Conservation (phyloP, 257 asterid genomes). For the Solanum sejunctum region DNA sequence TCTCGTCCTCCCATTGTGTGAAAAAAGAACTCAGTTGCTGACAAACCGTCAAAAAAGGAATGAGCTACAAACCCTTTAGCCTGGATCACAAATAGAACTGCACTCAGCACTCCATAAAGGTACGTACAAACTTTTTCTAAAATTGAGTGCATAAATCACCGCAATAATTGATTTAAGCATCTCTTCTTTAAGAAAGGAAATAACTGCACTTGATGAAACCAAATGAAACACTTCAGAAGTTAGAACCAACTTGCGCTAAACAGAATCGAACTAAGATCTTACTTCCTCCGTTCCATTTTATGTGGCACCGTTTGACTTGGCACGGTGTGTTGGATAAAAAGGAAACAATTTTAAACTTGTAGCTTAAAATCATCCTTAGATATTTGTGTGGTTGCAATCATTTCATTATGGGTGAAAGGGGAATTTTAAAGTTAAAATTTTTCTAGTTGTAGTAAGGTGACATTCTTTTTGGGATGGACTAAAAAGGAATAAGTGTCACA, state of each 20-base stretch:
- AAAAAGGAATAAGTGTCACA: no score
- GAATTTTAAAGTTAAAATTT: no score
- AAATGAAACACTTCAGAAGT: not conserved
- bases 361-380: no score
- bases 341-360: no score
- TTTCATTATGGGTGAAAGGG: no score
- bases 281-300: no score
- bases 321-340: no score
- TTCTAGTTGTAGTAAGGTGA: no score
- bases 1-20: conserved; percentile 99
- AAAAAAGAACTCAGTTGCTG: conserved; percentile 89
- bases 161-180: not conserved
- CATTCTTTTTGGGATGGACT: no score
- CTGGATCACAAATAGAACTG: conserved; percentile 24
- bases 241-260: not conserved
- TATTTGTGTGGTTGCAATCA: no score
- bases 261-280: not conserved
- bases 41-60: conserved; percentile 84
- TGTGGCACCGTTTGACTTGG: no score
- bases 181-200: not conserved
- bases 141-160: not conserved
- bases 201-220: not conserved
- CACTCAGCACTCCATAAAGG: not conserved
- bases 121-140: not conserved
- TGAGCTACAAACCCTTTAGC: conserved; percentile 96